Conservation (phyloP, 345 rosid genomes). For the Populus ilicifolia region DNA sequence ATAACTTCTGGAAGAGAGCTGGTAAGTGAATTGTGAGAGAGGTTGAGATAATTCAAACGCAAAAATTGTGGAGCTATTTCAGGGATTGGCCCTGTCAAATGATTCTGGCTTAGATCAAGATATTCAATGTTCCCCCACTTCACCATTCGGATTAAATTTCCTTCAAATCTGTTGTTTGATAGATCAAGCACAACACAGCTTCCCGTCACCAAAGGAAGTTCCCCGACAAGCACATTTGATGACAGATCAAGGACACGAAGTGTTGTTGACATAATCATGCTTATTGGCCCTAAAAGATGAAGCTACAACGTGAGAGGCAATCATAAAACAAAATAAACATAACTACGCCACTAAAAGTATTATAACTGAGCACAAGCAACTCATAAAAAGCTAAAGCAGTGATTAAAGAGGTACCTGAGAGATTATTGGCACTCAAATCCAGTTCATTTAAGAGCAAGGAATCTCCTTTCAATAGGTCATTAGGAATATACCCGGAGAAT, state of each 20-base stretch:
- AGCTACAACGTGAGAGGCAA: slow-evolving; percentile 18
- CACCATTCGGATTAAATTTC: slow-evolving; percentile 64
- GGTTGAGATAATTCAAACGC: slow-evolving; percentile 83
- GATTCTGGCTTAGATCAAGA: slow-evolving; percentile 88
- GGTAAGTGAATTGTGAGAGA: slow-evolving; percentile 71
- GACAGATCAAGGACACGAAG: slow-evolving; percentile 71
- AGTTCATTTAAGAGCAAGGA: slow-evolving; percentile 66
- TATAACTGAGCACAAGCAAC: background rate
- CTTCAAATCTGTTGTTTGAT: slow-evolving; percentile 77
- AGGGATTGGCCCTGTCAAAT: slow-evolving; percentile 65
- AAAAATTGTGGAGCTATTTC: slow-evolving; percentile 71
- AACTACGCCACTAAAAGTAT: background rate
- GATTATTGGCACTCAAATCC: slow-evolving; percentile 91
- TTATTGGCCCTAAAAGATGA: slow-evolving; percentile 64
- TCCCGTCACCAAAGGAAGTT: slow-evolving; percentile 86
- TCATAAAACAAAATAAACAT: background rate
- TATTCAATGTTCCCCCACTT: slow-evolving; percentile 82
- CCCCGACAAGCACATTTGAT: slow-evolving; percentile 70
- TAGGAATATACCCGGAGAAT: slow-evolving; percentile 83
- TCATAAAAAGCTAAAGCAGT: slow-evolving; percentile 9
- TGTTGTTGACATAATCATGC: slow-evolving; percentile 74
- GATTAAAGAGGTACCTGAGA: slow-evolving; percentile 56
- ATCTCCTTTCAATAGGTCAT: slow-evolving; percentile 83
- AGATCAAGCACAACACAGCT: slow-evolving; percentile 75
- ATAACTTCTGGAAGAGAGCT: slow-evolving; percentile 63